These are phyloP conservation scores for Xeromyces bisporus DNA, from an alignment of 495 filamentous ascomycete species.

Conservation along the genomic window DNA sequence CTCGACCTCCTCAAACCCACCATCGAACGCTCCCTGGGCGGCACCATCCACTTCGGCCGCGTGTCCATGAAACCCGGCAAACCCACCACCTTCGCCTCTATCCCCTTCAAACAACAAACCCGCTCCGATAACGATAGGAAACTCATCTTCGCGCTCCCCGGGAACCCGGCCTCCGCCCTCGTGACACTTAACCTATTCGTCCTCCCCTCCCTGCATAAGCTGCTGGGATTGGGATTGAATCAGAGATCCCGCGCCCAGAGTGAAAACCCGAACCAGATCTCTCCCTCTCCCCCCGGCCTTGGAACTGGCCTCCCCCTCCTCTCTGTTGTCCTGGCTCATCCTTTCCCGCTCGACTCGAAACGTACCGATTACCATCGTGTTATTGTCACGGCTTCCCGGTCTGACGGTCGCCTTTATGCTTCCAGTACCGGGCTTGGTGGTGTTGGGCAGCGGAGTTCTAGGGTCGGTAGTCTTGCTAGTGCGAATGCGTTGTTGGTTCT, in stretches of 20 bases:
- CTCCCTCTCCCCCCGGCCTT: constrained; percentile 13
- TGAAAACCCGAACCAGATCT: constrained; percentile 9
- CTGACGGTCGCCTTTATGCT: constrained; percentile 56
- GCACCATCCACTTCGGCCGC: constrained; percentile 91
- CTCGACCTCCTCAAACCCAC: constrained; percentile 94
- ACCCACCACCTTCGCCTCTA: constrained; percentile 88
- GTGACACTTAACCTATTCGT: constrained; percentile 93
- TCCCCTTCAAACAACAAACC: constrained; percentile 45
- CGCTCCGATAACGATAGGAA: constrained; percentile 32
- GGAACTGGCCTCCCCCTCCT: constrained; percentile 52
- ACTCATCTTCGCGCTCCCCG: constrained; percentile 79
- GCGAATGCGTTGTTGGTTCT: constrained; percentile 78
- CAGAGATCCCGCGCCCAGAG: constrained; percentile 20
- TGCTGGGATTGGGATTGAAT: constrained; percentile 31
- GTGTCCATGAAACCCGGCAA: constrained; percentile 98
- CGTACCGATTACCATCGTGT: constrained; percentile 82
- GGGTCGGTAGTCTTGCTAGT: constrained; percentile 69
- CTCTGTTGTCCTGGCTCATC: constrained; percentile 51
- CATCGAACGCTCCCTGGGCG: constrained; percentile 76
- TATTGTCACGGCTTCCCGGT: constrained; percentile 36
- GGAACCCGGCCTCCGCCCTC: constrained; percentile 83
- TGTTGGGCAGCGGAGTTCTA: constrained; percentile 61
- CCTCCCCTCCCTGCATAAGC: constrained; percentile 65
- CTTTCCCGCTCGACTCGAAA: constrained; percentile 51
- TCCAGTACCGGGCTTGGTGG: constrained; percentile 58